Evolutionary conservation across 1,284 basidiomycete species (phyloP), one percentile per base, ranked within the genome.

Genomic region (Puccinia triticina): DNA sequence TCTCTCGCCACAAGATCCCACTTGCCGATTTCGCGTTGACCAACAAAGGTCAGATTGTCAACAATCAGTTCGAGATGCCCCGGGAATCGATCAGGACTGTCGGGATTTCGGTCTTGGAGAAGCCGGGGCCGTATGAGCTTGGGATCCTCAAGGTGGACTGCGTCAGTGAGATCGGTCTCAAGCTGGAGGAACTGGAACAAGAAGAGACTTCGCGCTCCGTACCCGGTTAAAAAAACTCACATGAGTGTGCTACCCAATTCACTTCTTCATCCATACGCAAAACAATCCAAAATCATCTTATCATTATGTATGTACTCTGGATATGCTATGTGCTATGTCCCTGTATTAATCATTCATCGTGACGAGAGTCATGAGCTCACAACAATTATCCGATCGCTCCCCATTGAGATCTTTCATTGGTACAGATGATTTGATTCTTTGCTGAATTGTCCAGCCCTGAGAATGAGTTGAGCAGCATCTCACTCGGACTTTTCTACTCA

Each of bases 1-100:
- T 37, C 48, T 16, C 16, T 11, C n/a, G 29, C 48, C 12, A 14
- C 37, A 29, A 94, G 92, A 91, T 96, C 77, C 93, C 94, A 0
- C 91, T 96, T 85, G 88, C 90, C 78, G 91, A 90, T 84, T 96
- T 96, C 85, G 91, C 94, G 23, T 89, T 94, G 72, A 95, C 93
- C 37, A 95, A 94, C 85, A 90, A 91, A 0, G 95, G 94, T 3
- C 91, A 93, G 85, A 88, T 94, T 67, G 88, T 90, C 50, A 91
- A 86, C 55, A 86, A 86, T 66, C 88, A 93, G 84, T 90, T 95
- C 53, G 88, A 87, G 75, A 94, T 96, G 92, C 90, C 91, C 85
- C 89, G 90, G 23, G 91, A 94, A 84, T 91, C 90, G 80, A 88
- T 96, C 18, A 90, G 92, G 77, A 93, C 92, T 21, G 89, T 96